These are phyloP conservation scores for Actinidia arguta DNA, from an alignment of 179 eudicot species.

Conservation along the genomic window DNA sequence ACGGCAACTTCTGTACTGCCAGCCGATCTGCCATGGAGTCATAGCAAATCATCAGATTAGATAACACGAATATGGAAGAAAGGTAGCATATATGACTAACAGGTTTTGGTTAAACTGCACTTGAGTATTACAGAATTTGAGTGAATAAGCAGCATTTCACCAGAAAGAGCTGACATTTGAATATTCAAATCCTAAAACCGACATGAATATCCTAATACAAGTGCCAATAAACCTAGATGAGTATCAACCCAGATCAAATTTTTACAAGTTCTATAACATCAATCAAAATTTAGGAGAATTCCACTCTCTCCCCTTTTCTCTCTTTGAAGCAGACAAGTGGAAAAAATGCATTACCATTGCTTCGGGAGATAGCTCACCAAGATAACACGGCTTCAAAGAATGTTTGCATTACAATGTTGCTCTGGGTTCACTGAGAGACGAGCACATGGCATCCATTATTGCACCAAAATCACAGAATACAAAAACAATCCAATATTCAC, in stretches of 20 bases:
- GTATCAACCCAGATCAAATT: background rate
- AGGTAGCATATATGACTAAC: background rate
- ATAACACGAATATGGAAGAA: background rate
- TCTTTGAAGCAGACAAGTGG: background rate
- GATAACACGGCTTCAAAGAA: background rate
- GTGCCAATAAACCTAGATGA: background rate
- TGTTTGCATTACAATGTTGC: background rate
- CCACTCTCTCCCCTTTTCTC: background rate
- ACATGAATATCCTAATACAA: background rate
- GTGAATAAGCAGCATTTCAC: background rate
- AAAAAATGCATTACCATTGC: background rate
- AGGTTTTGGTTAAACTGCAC: background rate
- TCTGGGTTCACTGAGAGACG: background rate
- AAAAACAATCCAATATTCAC: background rate
- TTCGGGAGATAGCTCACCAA: constrained; percentile 1
- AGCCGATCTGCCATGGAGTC: constrained; percentile 37
- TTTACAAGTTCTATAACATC: background rate
- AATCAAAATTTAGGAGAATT: background rate
- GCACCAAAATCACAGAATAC: background rate
- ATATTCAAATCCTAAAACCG: background rate
- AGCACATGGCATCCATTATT: background rate
- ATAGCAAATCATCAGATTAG: background rate
- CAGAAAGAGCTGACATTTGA: background rate
- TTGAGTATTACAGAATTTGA: background rate
- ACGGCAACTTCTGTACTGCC: constrained; percentile 65